Conservation (phyloP, 805 yeast genomes). For the Candida vaughaniae region DNA sequence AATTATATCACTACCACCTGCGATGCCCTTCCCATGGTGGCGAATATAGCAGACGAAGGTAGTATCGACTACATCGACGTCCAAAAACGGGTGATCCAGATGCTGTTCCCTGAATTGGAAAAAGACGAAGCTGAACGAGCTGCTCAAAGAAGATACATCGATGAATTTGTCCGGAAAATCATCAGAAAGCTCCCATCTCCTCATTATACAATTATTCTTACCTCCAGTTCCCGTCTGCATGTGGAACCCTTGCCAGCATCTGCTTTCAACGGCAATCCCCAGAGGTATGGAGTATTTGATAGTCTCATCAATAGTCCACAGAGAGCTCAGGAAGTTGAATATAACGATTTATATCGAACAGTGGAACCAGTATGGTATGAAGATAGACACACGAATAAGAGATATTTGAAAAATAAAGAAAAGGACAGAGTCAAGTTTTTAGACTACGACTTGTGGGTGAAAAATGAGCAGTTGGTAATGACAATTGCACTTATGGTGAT, state of each 20-base stretch:
- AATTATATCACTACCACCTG: conserved; percentile 48
- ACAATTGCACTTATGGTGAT: conserved; percentile 33
- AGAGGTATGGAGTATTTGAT: conserved; percentile 48
- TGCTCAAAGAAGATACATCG: conserved; percentile 34
- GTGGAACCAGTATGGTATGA: conserved; percentile 28
- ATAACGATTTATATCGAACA: conserved; percentile 43
- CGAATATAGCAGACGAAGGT: conserved; percentile 30
- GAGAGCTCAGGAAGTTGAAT: conserved; percentile 52
- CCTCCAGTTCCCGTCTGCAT: conserved; percentile 28
- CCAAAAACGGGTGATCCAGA: conserved; percentile 56
- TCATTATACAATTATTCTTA: conserved; percentile 56
- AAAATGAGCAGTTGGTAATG: conserved; percentile 49
- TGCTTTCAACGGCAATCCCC: conserved; percentile 29
- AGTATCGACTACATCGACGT: conserved; percentile 60
- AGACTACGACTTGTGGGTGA: conserved; percentile 46
- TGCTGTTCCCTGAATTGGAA: conserved; percentile 54
- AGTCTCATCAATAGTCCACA: conserved; percentile 54
- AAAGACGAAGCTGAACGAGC: conserved; percentile 15
- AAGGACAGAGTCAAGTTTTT: conserved; percentile 39
- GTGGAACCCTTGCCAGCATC: conserved; percentile 32
- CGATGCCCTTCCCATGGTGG: conserved; percentile 47
- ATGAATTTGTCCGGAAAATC: conserved; percentile 51
- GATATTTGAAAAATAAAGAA: conserved; percentile 29
- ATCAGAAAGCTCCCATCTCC: conserved; percentile 77
- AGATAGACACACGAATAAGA: conserved; percentile 25